Percentiles rank a stretch among this genome's conserved stretches.
phyloP scores from a whole-genome alignment of 2,329 filamentous ascomycete species.

The Hypoxylon sp. region DNA sequence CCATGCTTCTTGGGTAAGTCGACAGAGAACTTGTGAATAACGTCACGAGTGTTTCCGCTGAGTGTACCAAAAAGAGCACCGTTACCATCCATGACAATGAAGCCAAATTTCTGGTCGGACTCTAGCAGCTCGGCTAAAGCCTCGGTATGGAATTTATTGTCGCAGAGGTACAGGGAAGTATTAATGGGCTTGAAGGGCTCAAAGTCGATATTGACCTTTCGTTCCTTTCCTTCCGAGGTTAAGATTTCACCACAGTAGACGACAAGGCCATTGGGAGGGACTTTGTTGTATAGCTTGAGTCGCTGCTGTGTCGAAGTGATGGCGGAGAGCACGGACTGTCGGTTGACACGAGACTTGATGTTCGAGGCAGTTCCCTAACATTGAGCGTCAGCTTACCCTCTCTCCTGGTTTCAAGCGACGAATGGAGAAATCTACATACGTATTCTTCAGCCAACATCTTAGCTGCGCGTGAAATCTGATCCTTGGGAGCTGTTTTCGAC shows the following conservation, averaged over 20 bases:
- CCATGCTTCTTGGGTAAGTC: conserved; percentile 99
- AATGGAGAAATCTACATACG: conserved; percentile 67
- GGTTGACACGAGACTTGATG: conserved; percentile 99
- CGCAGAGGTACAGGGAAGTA: conserved; percentile 98
- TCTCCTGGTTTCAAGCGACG: conserved; percentile 2
- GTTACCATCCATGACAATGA: conserved; percentile 99
- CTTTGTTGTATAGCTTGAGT: conserved; percentile 99
- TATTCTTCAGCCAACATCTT: conserved; percentile 99
- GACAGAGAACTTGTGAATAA: conserved; percentile 98
- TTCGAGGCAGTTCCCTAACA: conserved; percentile 94
- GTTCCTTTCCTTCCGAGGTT: conserved; percentile 97
- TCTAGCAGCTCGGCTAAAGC: conserved; percentile 96
- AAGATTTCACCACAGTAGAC: conserved; percentile 99
- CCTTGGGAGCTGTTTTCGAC: conserved; percentile 82
- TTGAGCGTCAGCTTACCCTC: conserved; percentile 48
- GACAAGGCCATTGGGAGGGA: conserved; percentile 96
- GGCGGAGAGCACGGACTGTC: conserved; percentile 96
- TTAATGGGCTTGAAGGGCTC: conserved; percentile 99
- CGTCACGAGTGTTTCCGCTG: conserved; percentile 95
- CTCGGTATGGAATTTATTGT: conserved; percentile 99
- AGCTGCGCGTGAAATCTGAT: conserved; percentile 93
- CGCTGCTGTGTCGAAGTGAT: conserved; percentile 99
- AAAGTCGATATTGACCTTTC: conserved; percentile 99
- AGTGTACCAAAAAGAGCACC: conserved; percentile 96
- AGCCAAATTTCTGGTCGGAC: conserved; percentile 98